A percentile compares a stretch with the other conserved stretches of the same genome.
Evolutionary conservation across 2,329 filamentous ascomycete genomes (phyloP).

Genomic region (Colletotrichum salicis): DNA sequence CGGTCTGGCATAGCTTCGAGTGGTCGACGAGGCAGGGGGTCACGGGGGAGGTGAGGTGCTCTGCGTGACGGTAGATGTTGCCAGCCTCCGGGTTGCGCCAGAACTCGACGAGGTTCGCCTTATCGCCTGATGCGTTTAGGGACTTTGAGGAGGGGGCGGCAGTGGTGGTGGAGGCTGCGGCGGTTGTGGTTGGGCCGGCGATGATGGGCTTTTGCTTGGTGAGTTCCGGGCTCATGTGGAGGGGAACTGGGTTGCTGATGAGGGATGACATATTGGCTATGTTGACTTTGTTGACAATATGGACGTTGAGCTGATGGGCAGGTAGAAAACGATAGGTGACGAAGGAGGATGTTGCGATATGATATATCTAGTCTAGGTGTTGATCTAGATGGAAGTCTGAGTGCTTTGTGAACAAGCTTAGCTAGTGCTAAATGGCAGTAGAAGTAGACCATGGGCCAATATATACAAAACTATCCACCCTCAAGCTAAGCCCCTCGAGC

Average conservation of each 20-base stretch:
- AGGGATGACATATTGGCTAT: constrained; percentile 4
- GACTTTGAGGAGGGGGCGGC: neutral
- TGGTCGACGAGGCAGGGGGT: neutral
- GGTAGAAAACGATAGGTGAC: neutral
- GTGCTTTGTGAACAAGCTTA: too few relatives aligned
- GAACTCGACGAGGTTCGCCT: neutral
- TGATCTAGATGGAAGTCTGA: too few relatives aligned
- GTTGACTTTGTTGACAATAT: neutral
- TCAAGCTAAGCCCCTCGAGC: too few relatives aligned
- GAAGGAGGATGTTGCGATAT: too few relatives aligned
- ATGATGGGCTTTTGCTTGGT: neutral
- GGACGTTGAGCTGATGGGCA: neutral
- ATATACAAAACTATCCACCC: too few relatives aligned
- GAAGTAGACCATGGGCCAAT: too few relatives aligned
- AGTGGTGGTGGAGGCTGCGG: neutral
- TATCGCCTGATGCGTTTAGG: neutral
- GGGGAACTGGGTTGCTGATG: neutral
- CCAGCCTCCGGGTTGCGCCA: constrained; percentile 9
- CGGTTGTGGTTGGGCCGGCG: neutral
- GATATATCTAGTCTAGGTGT: too few relatives aligned
- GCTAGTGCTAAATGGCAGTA: rapidly evolving
- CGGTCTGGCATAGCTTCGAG: neutral
- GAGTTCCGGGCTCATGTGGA: neutral
- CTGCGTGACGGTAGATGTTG: constrained; percentile 7
- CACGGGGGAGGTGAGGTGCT: constrained; percentile 8